These are phyloP conservation scores for Quillaja saponaria DNA, from an alignment of 306 rosid genomes.

Conservation along the genomic window DNA sequence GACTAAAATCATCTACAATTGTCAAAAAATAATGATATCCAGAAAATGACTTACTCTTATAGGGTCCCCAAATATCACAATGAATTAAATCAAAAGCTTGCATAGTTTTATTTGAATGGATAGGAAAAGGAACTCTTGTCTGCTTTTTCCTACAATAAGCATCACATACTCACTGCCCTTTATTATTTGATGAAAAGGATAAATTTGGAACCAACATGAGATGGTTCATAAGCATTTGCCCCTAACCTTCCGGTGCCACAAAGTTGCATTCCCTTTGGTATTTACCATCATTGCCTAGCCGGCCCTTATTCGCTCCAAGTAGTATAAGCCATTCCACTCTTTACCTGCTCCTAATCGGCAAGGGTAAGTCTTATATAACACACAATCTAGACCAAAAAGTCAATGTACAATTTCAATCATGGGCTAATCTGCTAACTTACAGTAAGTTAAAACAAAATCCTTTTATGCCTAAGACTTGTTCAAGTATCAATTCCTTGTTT, in stretches of 20 bases:
- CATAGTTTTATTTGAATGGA: not conserved
- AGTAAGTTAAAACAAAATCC: not conserved
- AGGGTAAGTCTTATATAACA: constrained; percentile 5
- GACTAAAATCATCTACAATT: not conserved
- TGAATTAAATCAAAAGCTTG: not conserved
- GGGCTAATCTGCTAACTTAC: constrained; percentile 18
- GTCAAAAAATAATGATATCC: not conserved
- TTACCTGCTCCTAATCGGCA: constrained; percentile 13
- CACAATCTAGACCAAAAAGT: constrained; percentile 8
- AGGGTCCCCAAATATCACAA: not conserved
- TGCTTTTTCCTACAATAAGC: not conserved
- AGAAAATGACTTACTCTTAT: not conserved
- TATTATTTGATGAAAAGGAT: not conserved
- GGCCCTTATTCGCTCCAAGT: not conserved
- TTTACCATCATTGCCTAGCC: not conserved
- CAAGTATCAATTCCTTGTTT: not conserved
- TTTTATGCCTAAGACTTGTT: not conserved
- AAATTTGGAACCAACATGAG: not conserved
- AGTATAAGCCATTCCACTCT: not conserved
- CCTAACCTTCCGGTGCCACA: constrained; percentile 11
- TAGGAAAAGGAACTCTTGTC: not conserved
- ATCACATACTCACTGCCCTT: not conserved
- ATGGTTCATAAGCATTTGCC: not conserved
- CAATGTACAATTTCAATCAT: not conserved
- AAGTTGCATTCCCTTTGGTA: not conserved